Base-by-base conservation (phyloP, 2,329 filamentous ascomycete genomes). In the Arthroderma sp. region DNA sequence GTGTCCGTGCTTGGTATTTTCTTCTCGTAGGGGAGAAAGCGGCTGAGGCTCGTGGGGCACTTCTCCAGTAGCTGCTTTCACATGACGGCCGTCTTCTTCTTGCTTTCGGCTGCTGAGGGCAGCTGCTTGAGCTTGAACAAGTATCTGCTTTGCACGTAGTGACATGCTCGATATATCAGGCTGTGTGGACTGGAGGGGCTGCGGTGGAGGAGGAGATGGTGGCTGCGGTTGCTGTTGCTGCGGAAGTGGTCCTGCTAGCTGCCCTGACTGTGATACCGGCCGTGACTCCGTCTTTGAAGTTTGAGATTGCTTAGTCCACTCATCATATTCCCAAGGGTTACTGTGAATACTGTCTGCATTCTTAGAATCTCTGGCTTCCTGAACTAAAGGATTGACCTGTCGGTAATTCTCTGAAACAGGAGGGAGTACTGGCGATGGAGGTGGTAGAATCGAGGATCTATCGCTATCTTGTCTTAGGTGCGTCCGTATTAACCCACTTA, bases 381-480 rank as follows among this genome's bases (percentile, higher is more conserved):
- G 47, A 22, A 49, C 38, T 11, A 33, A 53, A 56, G n/a, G 59
- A 55, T 46, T 61, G 57, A 29, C 55, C 41, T 45, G 8, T 28
- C 27, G 45, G 27, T 42, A 11, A 49, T 52, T 45, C 57, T 64
- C 61, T 5, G 57, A 59, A 29, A 56, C 58, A 3, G 62, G 49
- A 37, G 61, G 55, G 29, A 70, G 50, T 3, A 51, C 52, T 32
- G 62, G 60, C 6, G 67, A 68, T 27, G 63, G 65, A 45, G 65
- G 66, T 28, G 75, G 77, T 52, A 85, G 86, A 28, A 91, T 72
- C 0, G 86, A 93, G 1, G 89, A 96, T 9, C 78, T 74, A 47
- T 81, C 81, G 64, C 89, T 96, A 50, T 81, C 78, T 31, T 78
- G 78, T 42, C 91, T 79, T 36, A 96, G 67, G 67, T 96, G 91